phyloP scores from a whole-genome alignment of 2,329 filamentous ascomycete species.

The Calonectria pseudoreteaudii region DNA sequence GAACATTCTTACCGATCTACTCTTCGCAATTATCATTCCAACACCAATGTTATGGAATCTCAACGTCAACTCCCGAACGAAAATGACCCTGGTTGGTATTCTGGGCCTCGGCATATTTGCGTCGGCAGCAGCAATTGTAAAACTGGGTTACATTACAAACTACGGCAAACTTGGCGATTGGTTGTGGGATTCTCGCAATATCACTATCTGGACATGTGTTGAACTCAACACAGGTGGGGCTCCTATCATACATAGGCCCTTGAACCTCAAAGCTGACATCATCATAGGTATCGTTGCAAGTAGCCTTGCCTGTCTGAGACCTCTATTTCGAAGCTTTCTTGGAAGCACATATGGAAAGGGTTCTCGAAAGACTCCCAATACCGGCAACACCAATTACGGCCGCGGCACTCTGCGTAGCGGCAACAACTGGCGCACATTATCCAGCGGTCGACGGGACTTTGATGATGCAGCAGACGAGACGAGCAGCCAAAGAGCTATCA shows the following conservation, averaged over 20 bases:
- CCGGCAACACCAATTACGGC: constrained; percentile 39
- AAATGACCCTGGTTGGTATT: constrained; percentile 53
- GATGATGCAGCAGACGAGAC: constrained; percentile 36
- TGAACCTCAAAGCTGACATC: neutral
- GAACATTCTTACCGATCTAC: constrained; percentile 51
- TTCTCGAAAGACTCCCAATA: constrained; percentile 42
- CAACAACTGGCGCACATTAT: constrained; percentile 40
- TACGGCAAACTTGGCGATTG: constrained; percentile 55
- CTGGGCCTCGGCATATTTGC: constrained; percentile 59
- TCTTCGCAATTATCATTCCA: constrained; percentile 54
- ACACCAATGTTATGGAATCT: constrained; percentile 53
- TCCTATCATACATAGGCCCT: neutral
- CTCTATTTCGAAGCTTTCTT: constrained; percentile 48
- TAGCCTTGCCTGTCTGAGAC: constrained; percentile 50
- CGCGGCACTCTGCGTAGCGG: constrained; percentile 38
- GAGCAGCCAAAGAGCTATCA: constrained; percentile 46
- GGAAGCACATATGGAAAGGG: constrained; percentile 46
- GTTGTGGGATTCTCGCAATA: constrained; percentile 58
- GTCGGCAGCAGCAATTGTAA: constrained; percentile 55
- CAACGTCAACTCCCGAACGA: constrained; percentile 56
- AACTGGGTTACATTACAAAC: constrained; percentile 51
- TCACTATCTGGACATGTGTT: constrained; percentile 60
- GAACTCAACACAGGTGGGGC: constrained; percentile 46
- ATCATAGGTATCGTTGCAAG: constrained; percentile 52
- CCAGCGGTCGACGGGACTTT: constrained; percentile 32